Percentiles rank a stretch among this genome's conserved stretches.
Evolutionary conservation across 768 basidiomycete genomes (phyloP).

Genomic region (Daedaleopsis nitida): DNA sequence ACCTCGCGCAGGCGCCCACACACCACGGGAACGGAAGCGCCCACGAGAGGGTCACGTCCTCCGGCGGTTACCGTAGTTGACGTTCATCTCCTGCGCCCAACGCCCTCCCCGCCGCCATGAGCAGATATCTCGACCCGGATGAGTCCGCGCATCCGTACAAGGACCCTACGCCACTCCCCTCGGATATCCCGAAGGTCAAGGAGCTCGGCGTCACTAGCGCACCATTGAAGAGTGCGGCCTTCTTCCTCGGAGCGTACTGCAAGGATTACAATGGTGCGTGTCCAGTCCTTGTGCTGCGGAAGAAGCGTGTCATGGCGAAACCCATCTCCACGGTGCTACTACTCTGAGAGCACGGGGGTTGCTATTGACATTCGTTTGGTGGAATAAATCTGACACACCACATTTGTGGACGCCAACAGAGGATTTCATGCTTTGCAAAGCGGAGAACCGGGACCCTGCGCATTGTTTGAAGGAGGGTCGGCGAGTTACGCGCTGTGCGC

Average conservation of each 20-base stretch:
- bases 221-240: conserved; percentile 93
- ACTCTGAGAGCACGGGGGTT: not conserved
- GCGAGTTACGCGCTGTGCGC: conserved; percentile 92
- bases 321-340: too few species aligned
- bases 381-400: not conserved
- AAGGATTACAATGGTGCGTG: conserved; percentile 92
- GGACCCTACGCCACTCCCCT: conserved; percentile 68
- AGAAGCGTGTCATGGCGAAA: too few species aligned
- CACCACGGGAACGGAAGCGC: conserved; percentile 10
- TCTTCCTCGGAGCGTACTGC: conserved; percentile 96
- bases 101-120: conserved; percentile 43
- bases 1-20: conserved; percentile 7
- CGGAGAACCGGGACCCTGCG: conserved; percentile 84
- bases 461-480: conserved; percentile 96
- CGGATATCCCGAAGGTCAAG: conserved; percentile 71
- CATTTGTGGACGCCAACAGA: conserved; percentile 44
- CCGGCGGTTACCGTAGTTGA: conserved; percentile 20
- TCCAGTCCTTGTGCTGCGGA: not conserved
- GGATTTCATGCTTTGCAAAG: conserved; percentile 98
- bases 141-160: conserved; percentile 52
- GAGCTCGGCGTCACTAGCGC: conserved; percentile 91
- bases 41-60: conserved; percentile 11
- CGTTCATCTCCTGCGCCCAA: conserved; percentile 11
- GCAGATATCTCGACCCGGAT: conserved; percentile 52
- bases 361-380: not conserved